Conservation (phyloP, 106 monocot genomes). For the Apostasia ramifera region DNA sequence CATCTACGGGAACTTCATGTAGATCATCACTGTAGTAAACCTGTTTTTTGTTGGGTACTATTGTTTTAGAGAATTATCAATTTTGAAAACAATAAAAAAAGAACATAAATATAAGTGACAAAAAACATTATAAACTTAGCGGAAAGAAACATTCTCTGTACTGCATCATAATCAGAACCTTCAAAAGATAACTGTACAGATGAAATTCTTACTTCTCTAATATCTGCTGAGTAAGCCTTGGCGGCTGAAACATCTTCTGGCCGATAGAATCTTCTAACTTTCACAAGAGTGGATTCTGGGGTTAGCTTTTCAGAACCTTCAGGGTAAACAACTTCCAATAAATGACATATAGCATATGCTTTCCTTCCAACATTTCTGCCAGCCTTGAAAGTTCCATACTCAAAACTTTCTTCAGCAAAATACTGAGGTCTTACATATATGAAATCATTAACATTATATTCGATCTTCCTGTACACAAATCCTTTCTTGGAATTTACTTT, state of each 20-base stretch:
- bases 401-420: constrained; percentile 41
- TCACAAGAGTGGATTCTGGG: constrained; percentile 37
- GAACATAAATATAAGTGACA: constrained; percentile 1
- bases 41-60: constrained; percentile 17
- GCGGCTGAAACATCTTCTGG: constrained; percentile 82
- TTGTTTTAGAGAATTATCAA: neutral
- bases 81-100: neutral
- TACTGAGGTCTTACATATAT: constrained; percentile 61
- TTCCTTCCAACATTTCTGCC: constrained; percentile 89
- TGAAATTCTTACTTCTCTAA: constrained; percentile 70
- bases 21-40: constrained; percentile 85
- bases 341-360: constrained; percentile 70
- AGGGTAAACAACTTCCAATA: constrained; percentile 43
- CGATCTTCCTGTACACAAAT: constrained; percentile 53
- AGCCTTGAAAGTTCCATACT: constrained; percentile 60
- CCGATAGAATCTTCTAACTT: constrained; percentile 85
- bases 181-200: constrained; percentile 2
- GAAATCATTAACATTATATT: constrained; percentile 69
- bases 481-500: constrained; percentile 29
- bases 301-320: constrained; percentile 30
- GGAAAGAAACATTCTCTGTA: neutral
- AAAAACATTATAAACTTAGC: neutral
- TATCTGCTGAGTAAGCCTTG: constrained; percentile 81
- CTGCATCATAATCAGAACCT: neutral
- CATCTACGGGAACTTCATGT: constrained; percentile 46